Percentiles rank a stretch among this genome's conserved stretches.
Evolutionary conservation across 2,329 filamentous ascomycete genomes (phyloP).

Genomic region (Hypoxylon sp.): DNA sequence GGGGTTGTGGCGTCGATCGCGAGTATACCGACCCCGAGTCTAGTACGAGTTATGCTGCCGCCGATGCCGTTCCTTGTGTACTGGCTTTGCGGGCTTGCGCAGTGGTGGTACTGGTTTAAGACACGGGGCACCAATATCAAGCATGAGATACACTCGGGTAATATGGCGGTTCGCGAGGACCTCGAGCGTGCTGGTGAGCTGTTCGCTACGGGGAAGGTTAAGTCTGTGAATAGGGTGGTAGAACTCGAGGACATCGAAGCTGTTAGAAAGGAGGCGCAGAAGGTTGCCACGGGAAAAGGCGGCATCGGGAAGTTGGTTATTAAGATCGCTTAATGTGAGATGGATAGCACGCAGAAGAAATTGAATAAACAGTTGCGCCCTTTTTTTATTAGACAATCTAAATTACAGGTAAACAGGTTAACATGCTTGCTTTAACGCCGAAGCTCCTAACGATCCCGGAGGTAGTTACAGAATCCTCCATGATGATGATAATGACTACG

Average conservation of each 20-base stretch:
- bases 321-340: conserved; percentile 48
- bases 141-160: conserved; percentile 63
- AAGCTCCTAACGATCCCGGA: not conserved
- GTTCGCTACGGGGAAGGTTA: conserved; percentile 61
- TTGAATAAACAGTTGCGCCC: not conserved
- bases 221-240: conserved; percentile 59
- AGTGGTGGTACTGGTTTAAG: conserved; percentile 60
- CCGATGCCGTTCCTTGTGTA: conserved; percentile 58
- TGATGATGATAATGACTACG: not conserved
- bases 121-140: conserved; percentile 62
- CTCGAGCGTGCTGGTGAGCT: conserved; percentile 60
- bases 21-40: conserved; percentile 55
- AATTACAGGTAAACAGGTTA: conserved; percentile 26
- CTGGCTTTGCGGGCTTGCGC: conserved; percentile 55
- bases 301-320: conserved; percentile 62
- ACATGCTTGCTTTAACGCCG: not conserved
- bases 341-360: not conserved
- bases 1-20: conserved; percentile 61
- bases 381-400: conserved; percentile 28
- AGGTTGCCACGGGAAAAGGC: conserved; percentile 59
- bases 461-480: not conserved
- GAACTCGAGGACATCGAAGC: conserved; percentile 61
- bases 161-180: conserved; percentile 59
- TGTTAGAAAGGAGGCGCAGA: conserved; percentile 59
- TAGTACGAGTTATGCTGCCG: conserved; percentile 54